Evolutionary conservation across 1,284 basidiomycete species (phyloP).

Genomic region (Heimioporus retisporus): DNA sequence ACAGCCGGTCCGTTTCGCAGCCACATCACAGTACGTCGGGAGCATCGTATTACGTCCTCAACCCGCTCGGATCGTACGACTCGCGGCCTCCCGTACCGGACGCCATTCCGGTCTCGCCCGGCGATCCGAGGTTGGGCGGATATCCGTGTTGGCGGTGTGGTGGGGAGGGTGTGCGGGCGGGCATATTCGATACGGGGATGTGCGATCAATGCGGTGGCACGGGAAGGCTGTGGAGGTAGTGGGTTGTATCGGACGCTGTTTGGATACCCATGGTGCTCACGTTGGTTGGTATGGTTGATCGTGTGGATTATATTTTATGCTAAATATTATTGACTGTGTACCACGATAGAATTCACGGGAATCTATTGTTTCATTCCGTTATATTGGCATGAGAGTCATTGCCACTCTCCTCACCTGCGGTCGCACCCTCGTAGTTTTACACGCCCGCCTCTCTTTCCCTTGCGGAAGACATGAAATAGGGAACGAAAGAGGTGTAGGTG

Average conservation of each 20-base stretch:
- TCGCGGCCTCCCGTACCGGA: constrained; percentile 52
- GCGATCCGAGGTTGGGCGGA: constrained; percentile 80
- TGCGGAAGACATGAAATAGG: no score
- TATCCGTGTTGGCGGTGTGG: constrained; percentile 70
- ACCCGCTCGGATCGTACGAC: constrained; percentile 21
- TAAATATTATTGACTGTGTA: no score
- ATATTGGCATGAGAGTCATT: no score
- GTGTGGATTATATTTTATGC: no score
- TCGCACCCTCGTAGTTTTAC: no score
- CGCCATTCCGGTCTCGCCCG: constrained; percentile 67
- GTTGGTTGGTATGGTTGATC: no score
- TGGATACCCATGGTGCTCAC: no score
- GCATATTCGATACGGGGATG: constrained; percentile 62
- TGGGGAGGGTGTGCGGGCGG: constrained; percentile 63
- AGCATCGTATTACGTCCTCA: constrained; percentile 30
- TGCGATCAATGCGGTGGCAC: constrained; percentile 67
- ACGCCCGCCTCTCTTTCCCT: no score
- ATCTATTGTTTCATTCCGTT: no score
- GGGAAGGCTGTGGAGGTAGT: constrained; percentile 60
- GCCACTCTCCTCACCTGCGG: no score
- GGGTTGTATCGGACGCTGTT: background rate
- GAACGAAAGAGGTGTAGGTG: no score
- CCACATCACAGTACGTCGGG: constrained; percentile 16
- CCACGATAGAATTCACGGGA: no score
- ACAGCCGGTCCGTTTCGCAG: constrained; percentile 31